A percentile compares a stretch with the other conserved stretches of the same genome.
Conservation (phyloP, 169 alveolate species). For the Plasmodium coatneyi region DNA sequence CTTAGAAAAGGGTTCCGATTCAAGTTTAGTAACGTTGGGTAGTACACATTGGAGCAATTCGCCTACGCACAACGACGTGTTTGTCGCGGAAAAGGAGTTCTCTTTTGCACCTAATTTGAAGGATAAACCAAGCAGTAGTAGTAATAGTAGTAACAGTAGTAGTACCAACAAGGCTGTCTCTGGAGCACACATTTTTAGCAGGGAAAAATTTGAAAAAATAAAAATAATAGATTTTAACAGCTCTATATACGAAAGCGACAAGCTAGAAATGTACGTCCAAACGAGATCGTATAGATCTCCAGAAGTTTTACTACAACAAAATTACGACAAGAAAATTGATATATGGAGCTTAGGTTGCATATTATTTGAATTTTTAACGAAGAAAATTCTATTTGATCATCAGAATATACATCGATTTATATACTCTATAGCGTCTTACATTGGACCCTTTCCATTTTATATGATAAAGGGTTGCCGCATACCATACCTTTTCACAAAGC, state of each 20-base stretch:
- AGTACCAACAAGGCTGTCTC: not conserved
- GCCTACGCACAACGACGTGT: not conserved
- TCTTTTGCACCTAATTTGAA: not conserved
- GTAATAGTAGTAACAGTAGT: not conserved
- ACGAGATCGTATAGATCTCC: conserved; percentile 98
- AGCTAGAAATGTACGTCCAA: conserved; percentile 94
- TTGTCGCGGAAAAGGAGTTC: not conserved
- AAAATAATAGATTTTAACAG: conserved; percentile 98
- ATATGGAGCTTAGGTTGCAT: conserved; percentile 99
- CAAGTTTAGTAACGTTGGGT: not conserved
- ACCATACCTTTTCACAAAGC: conserved; percentile 73
- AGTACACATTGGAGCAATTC: not conserved
- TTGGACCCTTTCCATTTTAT: conserved; percentile 87
- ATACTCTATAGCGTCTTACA: conserved; percentile 85
- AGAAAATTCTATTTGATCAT: conserved; percentile 90
- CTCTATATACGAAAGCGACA: conserved; percentile 94
- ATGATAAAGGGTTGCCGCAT: conserved; percentile 78
- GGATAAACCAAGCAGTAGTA: not conserved
- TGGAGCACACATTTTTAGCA: conserved; percentile 4
- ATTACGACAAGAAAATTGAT: conserved; percentile 97
- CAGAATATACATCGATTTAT: conserved; percentile 86
- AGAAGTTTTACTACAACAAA: conserved; percentile 97
- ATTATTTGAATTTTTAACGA: conserved; percentile 94
- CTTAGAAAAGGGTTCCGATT: not conserved
- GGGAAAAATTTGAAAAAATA: conserved; percentile 79